A percentile compares a stretch with the other conserved stretches of the same genome.
phyloP scores from a whole-genome alignment of 169 alveolate species.

The Cryptosporidium sp. region DNA sequence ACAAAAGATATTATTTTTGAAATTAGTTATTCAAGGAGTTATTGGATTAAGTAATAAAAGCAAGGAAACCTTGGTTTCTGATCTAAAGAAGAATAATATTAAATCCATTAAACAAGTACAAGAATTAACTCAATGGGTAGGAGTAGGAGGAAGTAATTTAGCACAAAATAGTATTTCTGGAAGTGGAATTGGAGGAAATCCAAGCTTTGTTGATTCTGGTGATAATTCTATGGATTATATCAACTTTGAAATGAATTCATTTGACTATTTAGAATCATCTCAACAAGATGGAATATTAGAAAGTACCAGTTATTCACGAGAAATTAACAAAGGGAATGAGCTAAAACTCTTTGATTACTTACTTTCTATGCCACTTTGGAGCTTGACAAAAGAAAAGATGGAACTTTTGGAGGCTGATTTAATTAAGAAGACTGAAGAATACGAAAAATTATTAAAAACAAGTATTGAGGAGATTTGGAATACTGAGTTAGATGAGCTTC shows the following conservation, averaged over 20 bases:
- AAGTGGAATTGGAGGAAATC: slow-evolving; percentile 55
- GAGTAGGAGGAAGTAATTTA: slow-evolving; percentile 24
- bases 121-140: slow-evolving; percentile 77
- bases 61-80: slow-evolving; percentile 84
- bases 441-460: slow-evolving; percentile 78
- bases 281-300: neutral
- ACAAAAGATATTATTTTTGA: slow-evolving; percentile 91
- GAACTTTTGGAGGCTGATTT: slow-evolving; percentile 78
- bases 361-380: slow-evolving; percentile 94
- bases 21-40: slow-evolving; percentile 89
- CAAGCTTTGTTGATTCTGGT: slow-evolving; percentile 25
- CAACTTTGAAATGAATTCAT: neutral
- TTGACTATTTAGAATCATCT: slow-evolving; percentile 40
- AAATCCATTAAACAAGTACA: slow-evolving; percentile 86
- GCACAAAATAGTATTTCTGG: slow-evolving; percentile 47
- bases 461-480: slow-evolving; percentile 82
- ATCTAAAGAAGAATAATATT: slow-evolving; percentile 85
- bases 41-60: slow-evolving; percentile 84
- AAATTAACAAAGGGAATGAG: slow-evolving; percentile 35
- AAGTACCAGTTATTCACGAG: neutral
- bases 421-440: slow-evolving; percentile 80
- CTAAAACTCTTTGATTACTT: slow-evolving; percentile 92
- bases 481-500: slow-evolving; percentile 83
- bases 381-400: slow-evolving; percentile 94
- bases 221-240: slow-evolving; percentile 60